Base-by-base conservation (phyloP, 306 rosid species). In the Lathyrus oleraceus region DNA sequence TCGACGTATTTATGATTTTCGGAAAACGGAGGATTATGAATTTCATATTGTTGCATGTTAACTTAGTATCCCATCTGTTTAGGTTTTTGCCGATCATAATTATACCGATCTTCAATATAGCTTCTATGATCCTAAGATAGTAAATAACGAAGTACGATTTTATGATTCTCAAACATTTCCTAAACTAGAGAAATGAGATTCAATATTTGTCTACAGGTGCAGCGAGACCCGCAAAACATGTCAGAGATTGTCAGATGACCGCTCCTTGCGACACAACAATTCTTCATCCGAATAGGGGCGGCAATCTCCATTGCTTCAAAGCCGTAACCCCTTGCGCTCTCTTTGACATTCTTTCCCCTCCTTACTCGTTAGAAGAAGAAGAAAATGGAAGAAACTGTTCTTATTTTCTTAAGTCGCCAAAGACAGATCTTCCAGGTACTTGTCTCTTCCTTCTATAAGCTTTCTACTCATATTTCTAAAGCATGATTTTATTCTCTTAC, bases 291-390 rank as follows among this genome's bases (percentile, higher is more conserved):
- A 81, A 73, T 58, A 81, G 68, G 25, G 79, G 77, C 36, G 85
- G 82, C 80, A 81, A 81, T 73, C 74, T 81, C 39, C 85, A 81
- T 47, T 73, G 85, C 61, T 81, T 77, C 15, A 69, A 73, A 69
- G 85, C 85, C 62, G 10, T 73, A 30, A 77, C 80, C 21, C 82
- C 85, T 9, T 81, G 82, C 35, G 82, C 85, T 48, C 85, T 81
- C 62, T 81, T 81, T 42, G 82, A 77, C 67, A 69, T 81, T 51
- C 82, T 81, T 76, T 69, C 85, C 27, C 85, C 85, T 4, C 85
- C 85, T 5, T 81, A 81, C 63, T 77, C 82, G 30, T 56, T 76
- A 3, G 79, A 77, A 73, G 74, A 57, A 27, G 62, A 77, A 73
- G 74, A 5, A 57, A 14, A 77, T 17, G 85, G 79, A 1, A 40